A percentile compares a stretch with the other conserved stretches of the same genome.
These are phyloP conservation scores for Myxozyma sirexii DNA, from an alignment of 805 yeast genomes.

Conservation along the genomic window DNA sequence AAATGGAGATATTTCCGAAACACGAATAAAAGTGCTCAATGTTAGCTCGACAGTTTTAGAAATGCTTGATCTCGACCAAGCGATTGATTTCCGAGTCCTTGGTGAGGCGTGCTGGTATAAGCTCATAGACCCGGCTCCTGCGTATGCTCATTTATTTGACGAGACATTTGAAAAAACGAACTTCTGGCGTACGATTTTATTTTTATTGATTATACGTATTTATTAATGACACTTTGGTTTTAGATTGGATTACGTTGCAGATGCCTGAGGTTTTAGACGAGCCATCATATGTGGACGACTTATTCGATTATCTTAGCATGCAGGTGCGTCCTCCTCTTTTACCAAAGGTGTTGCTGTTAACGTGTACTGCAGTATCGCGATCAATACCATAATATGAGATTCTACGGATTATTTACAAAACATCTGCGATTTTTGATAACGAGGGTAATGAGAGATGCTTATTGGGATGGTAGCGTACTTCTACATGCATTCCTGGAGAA, in stretches of 20 bases:
- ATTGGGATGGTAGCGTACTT: slow-evolving; percentile 16
- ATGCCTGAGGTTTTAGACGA: neutral
- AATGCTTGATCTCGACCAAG: neutral
- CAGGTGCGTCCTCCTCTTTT: slow-evolving; percentile 4
- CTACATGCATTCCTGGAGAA: slow-evolving; percentile 11
- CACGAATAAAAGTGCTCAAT: slow-evolving; percentile 15
- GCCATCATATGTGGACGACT: neutral
- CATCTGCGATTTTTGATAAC: slow-evolving; percentile 24
- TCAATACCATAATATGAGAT: slow-evolving; percentile 8
- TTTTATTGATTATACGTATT: neutral
- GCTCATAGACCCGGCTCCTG: slow-evolving; percentile 13
- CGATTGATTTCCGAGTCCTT: slow-evolving; percentile 20
- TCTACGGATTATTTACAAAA: slow-evolving; percentile 13
- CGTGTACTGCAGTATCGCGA: slow-evolving; percentile 18
- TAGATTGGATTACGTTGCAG: slow-evolving; percentile 24
- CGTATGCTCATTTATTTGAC: slow-evolving; percentile 9
- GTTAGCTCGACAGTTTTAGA: slow-evolving; percentile 14
- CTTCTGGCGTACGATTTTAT: slow-evolving; percentile 25
- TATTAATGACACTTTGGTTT: neutral
- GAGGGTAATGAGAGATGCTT: slow-evolving; percentile 8
- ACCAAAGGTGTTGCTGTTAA: too few species aligned
- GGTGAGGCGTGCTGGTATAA: slow-evolving; percentile 28
- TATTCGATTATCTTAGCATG: slow-evolving; percentile 14
- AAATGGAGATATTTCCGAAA: slow-evolving; percentile 1
- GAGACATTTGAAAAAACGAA: slow-evolving; percentile 17